Percentiles rank a stretch among this genome's conserved stretches.
Conservation (phyloP, 2,329 filamentous ascomycete genomes). For the Scedosporium dehoogii region DNA sequence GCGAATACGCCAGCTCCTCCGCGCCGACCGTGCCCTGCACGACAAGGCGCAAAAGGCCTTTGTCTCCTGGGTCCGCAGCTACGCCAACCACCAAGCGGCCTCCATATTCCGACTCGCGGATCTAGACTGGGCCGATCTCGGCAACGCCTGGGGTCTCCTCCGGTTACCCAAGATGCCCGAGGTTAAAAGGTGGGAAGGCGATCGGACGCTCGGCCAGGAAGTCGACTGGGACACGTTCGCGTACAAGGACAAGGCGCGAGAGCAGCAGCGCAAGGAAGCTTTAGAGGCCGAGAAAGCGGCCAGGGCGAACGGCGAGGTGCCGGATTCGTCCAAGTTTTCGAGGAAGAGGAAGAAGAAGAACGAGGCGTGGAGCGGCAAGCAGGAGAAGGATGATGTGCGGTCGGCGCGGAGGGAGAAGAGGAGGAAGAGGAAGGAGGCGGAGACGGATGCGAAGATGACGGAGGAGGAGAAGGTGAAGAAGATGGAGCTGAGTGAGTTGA, state of each 20-base stretch:
- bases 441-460: constrained; percentile 55
- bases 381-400: constrained; percentile 54
- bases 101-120: constrained; percentile 82
- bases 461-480: constrained; percentile 57
- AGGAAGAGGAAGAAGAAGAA: constrained; percentile 52
- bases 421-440: constrained; percentile 52
- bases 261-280: constrained; percentile 51
- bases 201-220: constrained; percentile 50
- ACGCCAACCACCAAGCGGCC: constrained; percentile 80
- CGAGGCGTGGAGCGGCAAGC: constrained; percentile 64
- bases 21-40: constrained; percentile 49
- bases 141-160: constrained; percentile 74
- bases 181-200: constrained; percentile 61
- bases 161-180: constrained; percentile 93
- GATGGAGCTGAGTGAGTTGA: constrained; percentile 52
- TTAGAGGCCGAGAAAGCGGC: constrained; percentile 39
- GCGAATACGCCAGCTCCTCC: constrained; percentile 50
- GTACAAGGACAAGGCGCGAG: constrained; percentile 63
- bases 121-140: constrained; percentile 77
- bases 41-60: constrained; percentile 89
- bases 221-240: constrained; percentile 59
- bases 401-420: constrained; percentile 54
- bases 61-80: constrained; percentile 86
- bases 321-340: constrained; percentile 29
- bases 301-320: constrained; percentile 21